Base-by-base conservation (phyloP, 768 basidiomycete genomes). In the Mrakia frigida region DNA sequence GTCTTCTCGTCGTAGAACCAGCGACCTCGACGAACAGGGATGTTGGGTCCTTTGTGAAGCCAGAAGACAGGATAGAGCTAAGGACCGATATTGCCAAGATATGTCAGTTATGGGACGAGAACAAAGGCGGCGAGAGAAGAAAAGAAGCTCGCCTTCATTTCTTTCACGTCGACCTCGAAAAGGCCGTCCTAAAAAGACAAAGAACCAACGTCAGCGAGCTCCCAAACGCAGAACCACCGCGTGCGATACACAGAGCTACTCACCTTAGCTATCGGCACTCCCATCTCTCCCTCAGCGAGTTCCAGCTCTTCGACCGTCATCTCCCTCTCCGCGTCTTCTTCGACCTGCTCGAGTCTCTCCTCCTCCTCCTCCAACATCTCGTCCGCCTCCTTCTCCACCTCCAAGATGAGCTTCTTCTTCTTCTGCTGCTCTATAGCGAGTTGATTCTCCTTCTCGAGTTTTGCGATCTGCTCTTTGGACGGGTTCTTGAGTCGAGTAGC, bases 41-140 rank as follows among this genome's bases (percentile, higher is more conserved):
- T 77, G 50, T 77, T 77, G 10, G 76, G 76, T 28, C 76, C 76
- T 11, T 71, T 71, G 41, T 77, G 76, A 9, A 68, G 25, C 76
- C 76, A 77, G 65, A 67, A 73, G 71, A 77, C 63, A 2, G 76
- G 76, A n/a, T 73, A 59, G 25, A 77, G 63, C 67, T 50, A 13
- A 10, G 33, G 3, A 35, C 6, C 2, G 43, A 50, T 11, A 33
- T 6, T n/a, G n/a, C n/a, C 25, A 63, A 25, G 25, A 46, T 9
- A 33, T 33, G 31, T 65, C 25, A 65, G 63, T 25, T 56, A 2
- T 23, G 4, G 23, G 28, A 10, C 9, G 25, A n/a, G 23, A 28
- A 56, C 25, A 2, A 25, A 56, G n/a, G 13, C 1, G 41, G 23
- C 10, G 41, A 10, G 28, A 52, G 25, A 35, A 13, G 41, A 28